Conservation (phyloP, 2,329 filamentous ascomycete genomes). For the Cladorrhinum sp. region DNA sequence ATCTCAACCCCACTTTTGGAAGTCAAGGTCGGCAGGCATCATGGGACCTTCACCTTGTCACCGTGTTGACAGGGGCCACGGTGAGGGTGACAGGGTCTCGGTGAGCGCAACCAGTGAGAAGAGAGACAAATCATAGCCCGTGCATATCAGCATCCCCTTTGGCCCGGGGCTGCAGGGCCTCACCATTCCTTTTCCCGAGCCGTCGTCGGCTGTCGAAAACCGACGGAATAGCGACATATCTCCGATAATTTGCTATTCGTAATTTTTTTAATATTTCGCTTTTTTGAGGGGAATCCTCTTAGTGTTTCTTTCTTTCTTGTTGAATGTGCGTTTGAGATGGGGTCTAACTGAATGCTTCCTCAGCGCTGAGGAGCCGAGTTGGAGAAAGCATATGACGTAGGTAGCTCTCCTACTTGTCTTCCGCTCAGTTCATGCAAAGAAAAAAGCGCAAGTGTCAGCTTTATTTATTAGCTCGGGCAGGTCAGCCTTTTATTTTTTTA, state of each 20-base stretch:
- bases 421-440: background rate
- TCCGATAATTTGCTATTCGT: background rate
- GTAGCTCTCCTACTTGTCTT: background rate
- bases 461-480: background rate
- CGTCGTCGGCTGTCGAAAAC: conserved; percentile 11
- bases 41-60: background rate
- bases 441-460: background rate
- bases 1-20: conserved; percentile 4
- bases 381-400: background rate
- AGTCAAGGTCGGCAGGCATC: background rate
- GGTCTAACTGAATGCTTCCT: too few species aligned
- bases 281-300: too few species aligned
- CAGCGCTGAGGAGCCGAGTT: background rate
- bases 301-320: too few species aligned
- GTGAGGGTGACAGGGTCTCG: background rate
- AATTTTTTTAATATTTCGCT: too few species aligned
- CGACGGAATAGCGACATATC: conserved; percentile 10
- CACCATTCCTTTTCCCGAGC: background rate
- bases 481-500: background rate
- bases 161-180: conserved; percentile 4
- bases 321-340: too few species aligned
- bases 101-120: background rate
- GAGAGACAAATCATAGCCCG: background rate
- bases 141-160: background rate
- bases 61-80: background rate